A percentile compares a stretch with the other conserved stretches of the same genome.
Conservation (phyloP, 192 early-diverging fungal species). For the Kickxella alabastrina region DNA sequence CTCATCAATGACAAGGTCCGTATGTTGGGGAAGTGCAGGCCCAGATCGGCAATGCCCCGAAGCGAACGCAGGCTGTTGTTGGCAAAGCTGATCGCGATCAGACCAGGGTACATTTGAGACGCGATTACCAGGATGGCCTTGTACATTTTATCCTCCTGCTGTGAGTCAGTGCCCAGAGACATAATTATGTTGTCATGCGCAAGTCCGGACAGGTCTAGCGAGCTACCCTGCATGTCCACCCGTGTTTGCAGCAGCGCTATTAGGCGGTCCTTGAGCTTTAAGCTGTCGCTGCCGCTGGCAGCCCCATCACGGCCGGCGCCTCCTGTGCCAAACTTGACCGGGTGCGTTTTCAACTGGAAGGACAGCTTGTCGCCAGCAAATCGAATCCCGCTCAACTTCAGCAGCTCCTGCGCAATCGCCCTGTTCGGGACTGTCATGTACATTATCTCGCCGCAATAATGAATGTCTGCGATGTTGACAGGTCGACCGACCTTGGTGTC, state of each 20-base stretch:
- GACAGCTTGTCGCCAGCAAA: constrained; percentile 43
- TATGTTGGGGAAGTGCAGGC: constrained; percentile 32
- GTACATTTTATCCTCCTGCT: constrained; percentile 41
- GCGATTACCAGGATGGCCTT: constrained; percentile 43
- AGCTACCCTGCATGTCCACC: constrained; percentile 31
- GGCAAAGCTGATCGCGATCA: constrained; percentile 36
- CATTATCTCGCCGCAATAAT: constrained; percentile 43
- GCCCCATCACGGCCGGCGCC: constrained; percentile 11
- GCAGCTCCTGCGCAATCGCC: constrained; percentile 34
- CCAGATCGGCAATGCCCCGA: constrained; percentile 34
- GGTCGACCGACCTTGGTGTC: constrained; percentile 28
- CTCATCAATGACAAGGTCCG: constrained; percentile 44
- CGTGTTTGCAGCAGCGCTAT: constrained; percentile 40
- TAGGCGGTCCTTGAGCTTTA: constrained; percentile 29
- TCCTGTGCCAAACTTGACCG: constrained; percentile 28
- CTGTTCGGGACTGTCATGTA: constrained; percentile 28
- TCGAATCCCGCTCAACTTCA: constrained; percentile 44
- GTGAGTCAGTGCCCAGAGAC: constrained; percentile 32
- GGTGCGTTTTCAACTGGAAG: constrained; percentile 39
- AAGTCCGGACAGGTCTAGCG: constrained; percentile 41
- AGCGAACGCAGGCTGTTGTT: constrained; percentile 40
- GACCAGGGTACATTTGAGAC: constrained; percentile 29
- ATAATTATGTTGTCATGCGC: constrained; percentile 32
- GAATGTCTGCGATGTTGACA: constrained; percentile 25
- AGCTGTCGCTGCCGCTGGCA: constrained; percentile 20